phyloP scores from a whole-genome alignment of 2,329 filamentous ascomycete genomes.

The Ambrosiella xylebori region DNA sequence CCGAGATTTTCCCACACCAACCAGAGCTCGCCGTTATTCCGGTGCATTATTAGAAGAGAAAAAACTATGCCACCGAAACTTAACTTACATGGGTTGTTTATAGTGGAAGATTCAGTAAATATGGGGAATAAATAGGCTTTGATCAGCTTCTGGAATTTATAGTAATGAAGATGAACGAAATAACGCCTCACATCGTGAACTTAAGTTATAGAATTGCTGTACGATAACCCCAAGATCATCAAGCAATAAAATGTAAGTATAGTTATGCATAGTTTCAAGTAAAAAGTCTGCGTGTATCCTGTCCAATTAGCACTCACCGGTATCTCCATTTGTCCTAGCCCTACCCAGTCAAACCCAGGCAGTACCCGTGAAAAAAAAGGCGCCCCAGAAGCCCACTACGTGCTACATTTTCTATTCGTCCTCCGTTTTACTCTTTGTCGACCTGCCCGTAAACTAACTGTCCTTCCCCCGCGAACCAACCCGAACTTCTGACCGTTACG shows the following conservation, averaged over 20 bases:
- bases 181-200: too few species aligned
- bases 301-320: too few species aligned
- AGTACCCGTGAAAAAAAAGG: too few species aligned
- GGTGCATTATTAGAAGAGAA: constrained; percentile 2
- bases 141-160: not conserved
- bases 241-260: too few species aligned
- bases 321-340: too few species aligned
- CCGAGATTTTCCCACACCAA: constrained; percentile 13
- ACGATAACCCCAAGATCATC: too few species aligned
- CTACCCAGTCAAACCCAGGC: too few species aligned
- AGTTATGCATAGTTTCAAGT: too few species aligned
- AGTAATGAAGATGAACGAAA: too few species aligned
- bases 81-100: not conserved
- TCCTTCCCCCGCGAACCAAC: not conserved
- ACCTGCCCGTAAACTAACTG: not conserved
- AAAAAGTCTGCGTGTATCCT: too few species aligned
- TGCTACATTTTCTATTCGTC: not conserved
- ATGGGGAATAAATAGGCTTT: not conserved
- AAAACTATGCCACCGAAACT: constrained; percentile 5
- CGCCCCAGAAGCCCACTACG: not conserved
- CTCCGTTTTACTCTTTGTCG: not conserved
- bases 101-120: not conserved
- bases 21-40: constrained; percentile 7
- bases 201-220: too few species aligned
- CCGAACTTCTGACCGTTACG: not conserved